phyloP scores from a whole-genome alignment of 305 asterid species.

The Petunia hybrid region DNA sequence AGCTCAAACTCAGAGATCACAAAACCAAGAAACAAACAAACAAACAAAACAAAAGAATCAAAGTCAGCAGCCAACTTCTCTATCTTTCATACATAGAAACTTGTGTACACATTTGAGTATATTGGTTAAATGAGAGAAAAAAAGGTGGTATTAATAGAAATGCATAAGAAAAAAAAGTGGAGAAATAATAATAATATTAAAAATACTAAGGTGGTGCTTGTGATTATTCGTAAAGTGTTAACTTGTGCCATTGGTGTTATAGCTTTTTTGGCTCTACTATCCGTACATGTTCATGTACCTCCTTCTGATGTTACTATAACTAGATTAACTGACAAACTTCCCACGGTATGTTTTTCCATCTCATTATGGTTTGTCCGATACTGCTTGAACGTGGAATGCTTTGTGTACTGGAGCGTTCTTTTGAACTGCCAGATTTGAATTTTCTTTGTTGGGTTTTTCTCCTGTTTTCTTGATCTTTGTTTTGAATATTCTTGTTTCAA shows the following conservation, averaged over 20 bases:
- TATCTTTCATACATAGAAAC: no score
- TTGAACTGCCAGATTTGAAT: not conserved
- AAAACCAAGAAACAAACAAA: no score
- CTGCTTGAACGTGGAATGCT: not conserved
- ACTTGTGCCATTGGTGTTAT: conserved; percentile 61
- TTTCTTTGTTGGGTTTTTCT: not conserved
- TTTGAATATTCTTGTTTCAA: not conserved
- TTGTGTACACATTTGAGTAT: no score
- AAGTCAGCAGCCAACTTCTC: not conserved
- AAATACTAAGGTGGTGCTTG: conserved; percentile 47
- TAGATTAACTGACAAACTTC: conserved; percentile 62
- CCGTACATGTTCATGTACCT: conserved; percentile 52
- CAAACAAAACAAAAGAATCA: not conserved
- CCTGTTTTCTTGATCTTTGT: not conserved
- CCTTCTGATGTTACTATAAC: conserved; percentile 44
- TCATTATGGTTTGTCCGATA: no score
- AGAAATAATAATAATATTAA: conserved; percentile 2
- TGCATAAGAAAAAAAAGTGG: conserved; percentile 64
- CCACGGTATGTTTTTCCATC: conserved; percentile 43
- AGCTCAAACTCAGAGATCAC: not conserved
- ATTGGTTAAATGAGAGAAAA: no score
- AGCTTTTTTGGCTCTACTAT: conserved; percentile 55
- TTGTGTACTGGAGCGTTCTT: not conserved
- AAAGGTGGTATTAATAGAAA: not conserved
- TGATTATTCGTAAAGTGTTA: conserved; percentile 50